Evolutionary conservation across 768 basidiomycete species (phyloP), one percentile per base, ranked within the genome.

Genomic region (Termitomyces sp.): DNA sequence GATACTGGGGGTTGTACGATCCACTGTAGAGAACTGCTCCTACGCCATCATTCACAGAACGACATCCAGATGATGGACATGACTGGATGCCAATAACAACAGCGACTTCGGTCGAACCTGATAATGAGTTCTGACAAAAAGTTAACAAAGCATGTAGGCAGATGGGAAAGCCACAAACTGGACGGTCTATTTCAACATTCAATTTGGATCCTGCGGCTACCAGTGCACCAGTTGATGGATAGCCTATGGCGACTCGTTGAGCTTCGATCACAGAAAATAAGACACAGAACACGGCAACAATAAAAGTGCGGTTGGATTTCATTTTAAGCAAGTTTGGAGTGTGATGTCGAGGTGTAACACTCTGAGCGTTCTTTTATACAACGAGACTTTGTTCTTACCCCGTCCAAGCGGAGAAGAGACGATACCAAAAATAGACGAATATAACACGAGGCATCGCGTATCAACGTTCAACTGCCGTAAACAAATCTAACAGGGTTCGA

Each of bases 1-100:
- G 74, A 58, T 61, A 66, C 57, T 74, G 61, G 0, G 81, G 80
- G 18, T 66, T 63, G 58, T 72, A 82, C 10, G 66, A 64, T 16
- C 81, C 82, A 46, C 73, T 74, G 65, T 79, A 81, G 46, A 82
- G 67, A n/a, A 82, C 72, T 13, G 56, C 61, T 20, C 80, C 80
- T 63, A 81, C 60, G 18, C 66, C 54, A 8, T 68, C 69, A 2
- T 59, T 48, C 6, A 67, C 67, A 6, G 68, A 38, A 10, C 55
- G 47, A 58, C 73, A 69, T 46, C 64, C 54, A 35, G 51, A 60
- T 16, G 63, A 47, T 12, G 61, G 58, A 52, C 73, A 82, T 33
- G 75, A 73, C 45, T 70, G 69, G 33, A 82, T 36, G 9, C 72
- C 78, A 54, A 82, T 75, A 36, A 76, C 76, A 53, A 82, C 66